Evolutionary conservation across 768 basidiomycete species (phyloP).

Genomic region (Tubosaeta brunneosetosa): DNA sequence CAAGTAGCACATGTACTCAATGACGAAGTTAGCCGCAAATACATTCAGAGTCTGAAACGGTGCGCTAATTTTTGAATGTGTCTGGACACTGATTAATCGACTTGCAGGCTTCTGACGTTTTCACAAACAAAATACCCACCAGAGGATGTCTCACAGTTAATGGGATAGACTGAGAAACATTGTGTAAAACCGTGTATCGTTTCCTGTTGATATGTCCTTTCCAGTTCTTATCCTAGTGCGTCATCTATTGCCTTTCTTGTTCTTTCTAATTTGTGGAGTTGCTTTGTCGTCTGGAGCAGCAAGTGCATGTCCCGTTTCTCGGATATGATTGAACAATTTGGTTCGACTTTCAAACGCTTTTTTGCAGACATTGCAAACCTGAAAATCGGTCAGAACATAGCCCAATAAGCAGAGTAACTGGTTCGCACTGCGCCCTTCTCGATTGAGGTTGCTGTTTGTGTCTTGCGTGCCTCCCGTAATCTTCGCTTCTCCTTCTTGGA

Average conservation of each 20-base stretch:
- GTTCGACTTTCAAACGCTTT: slow-evolving; percentile 61
- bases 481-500: slow-evolving; percentile 83
- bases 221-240: slow-evolving; percentile 3
- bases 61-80: slow-evolving; percentile 28
- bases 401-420: slow-evolving; percentile 1
- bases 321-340: slow-evolving; percentile 71
- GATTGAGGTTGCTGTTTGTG: slow-evolving; percentile 10
- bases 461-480: slow-evolving; percentile 72
- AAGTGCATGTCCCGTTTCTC: slow-evolving; percentile 64
- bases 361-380: slow-evolving; percentile 69
- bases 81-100: slow-evolving; percentile 5
- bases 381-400: slow-evolving; percentile 7
- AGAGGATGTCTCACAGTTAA: slow-evolving; percentile 83
- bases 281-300: slow-evolving; percentile 34
- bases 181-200: not conserved
- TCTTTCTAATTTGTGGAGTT: slow-evolving; percentile 31
- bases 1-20: slow-evolving; percentile 98
- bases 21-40: slow-evolving; percentile 98
- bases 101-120: slow-evolving; percentile 80
- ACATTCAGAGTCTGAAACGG: slow-evolving; percentile 97
- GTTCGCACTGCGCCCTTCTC: slow-evolving; percentile 5
- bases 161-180: slow-evolving; percentile 55
- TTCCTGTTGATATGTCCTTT: slow-evolving; percentile 5
- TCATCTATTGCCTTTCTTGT: slow-evolving; percentile 27
- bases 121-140: slow-evolving; percentile 96